Evolutionary conservation across 2,329 filamentous ascomycete genomes (phyloP), one percentile per base, ranked within the genome.

Genomic region (Monosporascus ibericus): DNA sequence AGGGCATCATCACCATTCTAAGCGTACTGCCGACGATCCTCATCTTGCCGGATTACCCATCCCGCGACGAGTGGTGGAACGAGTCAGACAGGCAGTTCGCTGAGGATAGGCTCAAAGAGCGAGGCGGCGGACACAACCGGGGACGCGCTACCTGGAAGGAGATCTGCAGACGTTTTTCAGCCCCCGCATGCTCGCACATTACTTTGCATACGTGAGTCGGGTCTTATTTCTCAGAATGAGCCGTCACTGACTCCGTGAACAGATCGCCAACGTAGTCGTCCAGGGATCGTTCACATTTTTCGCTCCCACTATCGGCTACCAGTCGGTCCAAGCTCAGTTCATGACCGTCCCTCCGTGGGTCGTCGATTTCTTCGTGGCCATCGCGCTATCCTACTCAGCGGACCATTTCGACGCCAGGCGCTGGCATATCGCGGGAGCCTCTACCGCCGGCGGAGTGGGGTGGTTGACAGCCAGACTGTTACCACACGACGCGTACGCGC

Each of bases 1-100:
- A 82, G 68, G 84, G 84, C 1, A 68, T 84, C 3, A 74, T 76
- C 1, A 86, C 84, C 0, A 71, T 86, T 2, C 1, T 86, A 2
- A 57, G 53, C 27, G 59, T 61, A 30, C 6, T 60, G 6, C 61
- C 59, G 4, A 58, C 58, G 2, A 49, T 60, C 7, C 37, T 63
- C 6, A 46, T 64, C 11, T 34, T 65, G 27, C 63, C 63, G 1
- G 59, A 64, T 38, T 65, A 63, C 38, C 63, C 63, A 2, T 48
- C 61, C 1, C 55, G 58, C 1, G 59, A 61, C 11, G 59, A 52
- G n/a, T 64, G 60, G 36, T 53, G 64, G 6, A 59, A 53, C 36
- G 55, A 55, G 2, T 52, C 56, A 0, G 61, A 61, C 6, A 61
- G 56, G 46, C 50, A 46, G 1, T 58, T 63, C 34, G 61, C 61